Base-by-base conservation (phyloP, 495 filamentous ascomycete genomes). In the Aspergillus ostianus region DNA sequence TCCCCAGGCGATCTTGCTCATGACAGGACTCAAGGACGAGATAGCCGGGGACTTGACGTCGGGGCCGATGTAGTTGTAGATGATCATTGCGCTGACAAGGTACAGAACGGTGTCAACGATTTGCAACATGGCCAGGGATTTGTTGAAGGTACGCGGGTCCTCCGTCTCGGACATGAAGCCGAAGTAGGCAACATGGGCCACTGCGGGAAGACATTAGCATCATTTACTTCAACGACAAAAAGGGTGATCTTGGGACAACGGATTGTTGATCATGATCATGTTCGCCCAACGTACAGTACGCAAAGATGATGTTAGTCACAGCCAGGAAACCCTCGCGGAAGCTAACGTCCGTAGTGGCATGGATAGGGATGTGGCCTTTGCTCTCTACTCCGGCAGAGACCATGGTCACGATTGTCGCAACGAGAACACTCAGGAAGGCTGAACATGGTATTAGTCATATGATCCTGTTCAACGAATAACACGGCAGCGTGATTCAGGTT, bases 111-210 rank as follows among this genome's bases (percentile, higher is more conserved):
- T 87, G 62, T 90, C 87, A 36, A 82, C 76, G 54, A 80, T 67
- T 64, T 89, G 87, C 2, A 90, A 83, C 51, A 85, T 68, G 30
- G 78, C 77, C 23, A 92, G 81, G 0, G 89, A 80, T 70, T 89
- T 90, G 56, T 77, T 76, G 66, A 83, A 91, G 59, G 87, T 83
- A 20, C 71, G 67, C 0, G 87, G 87, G 0, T 85, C 83, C 65
- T 86, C 82, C 72, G 90, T 85, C 70, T 93, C 90, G 46, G 87
- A 84, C 69, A 90, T 88, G 73, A 93, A 87, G 51, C 79, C 82
- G 73, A 93, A 90, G 71, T 89, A 87, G 64, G 88, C 82, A 66
- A 89, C 76, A 75, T 90, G 82, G 59, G 88, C 77, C 72, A 87
- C 82, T 76, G 50, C 44, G 12, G 27, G 30, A 30, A 18, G 32